phyloP scores from a whole-genome alignment of 2,329 filamentous ascomycete species.

The Trichoderma sp. region DNA sequence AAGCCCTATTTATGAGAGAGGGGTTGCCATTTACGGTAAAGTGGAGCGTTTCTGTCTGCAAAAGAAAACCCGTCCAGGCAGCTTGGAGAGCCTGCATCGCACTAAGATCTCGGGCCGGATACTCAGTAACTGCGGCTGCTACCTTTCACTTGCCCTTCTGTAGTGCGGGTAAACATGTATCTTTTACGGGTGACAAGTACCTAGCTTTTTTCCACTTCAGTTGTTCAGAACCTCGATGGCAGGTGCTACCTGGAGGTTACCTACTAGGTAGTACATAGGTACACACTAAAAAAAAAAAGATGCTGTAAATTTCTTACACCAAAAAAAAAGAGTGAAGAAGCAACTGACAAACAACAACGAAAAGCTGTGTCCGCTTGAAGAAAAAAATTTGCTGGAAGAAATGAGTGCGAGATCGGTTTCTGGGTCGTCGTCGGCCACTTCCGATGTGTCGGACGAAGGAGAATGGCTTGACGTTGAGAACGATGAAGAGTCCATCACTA shows the following conservation, averaged over 20 bases:
- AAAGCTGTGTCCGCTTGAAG: background rate
- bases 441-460: slow-evolving; percentile 36
- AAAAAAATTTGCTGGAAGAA: background rate
- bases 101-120: background rate
- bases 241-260: background rate
- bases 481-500: slow-evolving; percentile 59
- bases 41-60: background rate
- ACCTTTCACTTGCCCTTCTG: background rate
- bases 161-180: background rate
- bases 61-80: background rate
- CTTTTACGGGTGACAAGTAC: background rate
- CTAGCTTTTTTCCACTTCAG: background rate
- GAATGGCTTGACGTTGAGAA: slow-evolving; percentile 56
- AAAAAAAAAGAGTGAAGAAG: background rate
- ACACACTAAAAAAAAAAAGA: background rate
- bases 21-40: background rate
- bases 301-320: background rate
- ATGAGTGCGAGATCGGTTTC: slow-evolving; percentile 17
- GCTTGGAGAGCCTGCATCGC: background rate
- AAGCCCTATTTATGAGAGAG: background rate
- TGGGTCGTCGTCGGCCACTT: background rate
- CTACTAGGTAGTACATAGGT: too few relatives aligned
- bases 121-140: background rate
- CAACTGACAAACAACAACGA: background rate
- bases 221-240: background rate